These are phyloP conservation scores for Dianthus caryophyllus DNA, from an alignment of 148 eudicot genomes.

Conservation along the genomic window DNA sequence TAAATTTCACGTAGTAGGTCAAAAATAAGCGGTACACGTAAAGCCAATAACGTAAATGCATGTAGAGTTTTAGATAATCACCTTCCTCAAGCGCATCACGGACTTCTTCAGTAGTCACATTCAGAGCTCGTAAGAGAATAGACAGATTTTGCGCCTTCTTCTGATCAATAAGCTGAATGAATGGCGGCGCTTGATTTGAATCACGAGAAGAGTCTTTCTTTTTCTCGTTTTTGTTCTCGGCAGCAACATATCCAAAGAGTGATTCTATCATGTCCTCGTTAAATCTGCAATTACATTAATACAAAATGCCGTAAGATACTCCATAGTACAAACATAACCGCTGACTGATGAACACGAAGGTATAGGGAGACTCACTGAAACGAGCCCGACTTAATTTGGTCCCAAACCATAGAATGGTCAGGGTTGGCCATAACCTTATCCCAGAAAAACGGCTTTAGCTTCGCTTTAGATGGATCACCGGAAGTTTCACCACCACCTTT, in stretches of 20 bases:
- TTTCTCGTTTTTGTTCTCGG: conserved; percentile 38
- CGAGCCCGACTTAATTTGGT: conserved; percentile 77
- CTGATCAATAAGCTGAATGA: conserved; percentile 61
- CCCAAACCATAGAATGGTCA: conserved; percentile 92
- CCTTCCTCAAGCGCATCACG: conserved; percentile 75
- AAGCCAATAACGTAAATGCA: background rate
- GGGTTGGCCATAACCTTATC: conserved; percentile 88
- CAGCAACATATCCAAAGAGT: conserved; percentile 63
- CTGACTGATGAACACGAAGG: background rate
- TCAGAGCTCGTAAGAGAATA: conserved; percentile 58
- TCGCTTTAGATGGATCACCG: conserved; percentile 40
- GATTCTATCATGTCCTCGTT: conserved; percentile 94
- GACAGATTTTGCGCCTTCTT: conserved; percentile 73
- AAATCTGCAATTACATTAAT: conserved; percentile 39
- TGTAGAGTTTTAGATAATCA: conserved; percentile 11
- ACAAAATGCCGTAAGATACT: background rate
- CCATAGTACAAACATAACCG: too few species aligned
- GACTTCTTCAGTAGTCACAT: conserved; percentile 70
- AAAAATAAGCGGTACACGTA: background rate
- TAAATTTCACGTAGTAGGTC: background rate
- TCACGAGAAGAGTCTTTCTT: conserved; percentile 48
- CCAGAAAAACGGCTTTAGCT: conserved; percentile 94
- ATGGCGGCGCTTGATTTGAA: conserved; percentile 30
- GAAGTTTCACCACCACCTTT: conserved; percentile 25
- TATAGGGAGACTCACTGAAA: conserved; percentile 56